These are phyloP conservation scores for Xylariaceae sp. DNA, from an alignment of 2,329 filamentous ascomycete species.

Conservation along the genomic window DNA sequence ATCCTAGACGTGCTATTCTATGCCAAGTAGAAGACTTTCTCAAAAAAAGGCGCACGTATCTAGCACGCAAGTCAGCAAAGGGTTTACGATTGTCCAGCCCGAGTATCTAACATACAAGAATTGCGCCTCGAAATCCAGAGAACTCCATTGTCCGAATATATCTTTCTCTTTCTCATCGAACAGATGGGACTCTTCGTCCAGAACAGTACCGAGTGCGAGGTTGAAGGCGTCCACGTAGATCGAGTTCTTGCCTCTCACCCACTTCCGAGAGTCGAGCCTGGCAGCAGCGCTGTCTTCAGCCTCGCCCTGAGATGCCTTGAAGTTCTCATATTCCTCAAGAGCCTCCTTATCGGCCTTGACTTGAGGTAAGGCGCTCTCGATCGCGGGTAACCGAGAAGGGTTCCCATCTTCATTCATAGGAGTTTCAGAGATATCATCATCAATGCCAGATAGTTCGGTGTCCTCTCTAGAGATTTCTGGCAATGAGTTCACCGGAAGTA, in stretches of 20 bases:
- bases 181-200: slow-evolving; percentile 82
- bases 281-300: slow-evolving; percentile 45
- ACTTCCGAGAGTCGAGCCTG: slow-evolving; percentile 48
- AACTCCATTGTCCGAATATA: slow-evolving; percentile 73
- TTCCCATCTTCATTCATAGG: slow-evolving; percentile 27
- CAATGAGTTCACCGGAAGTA: slow-evolving; percentile 12
- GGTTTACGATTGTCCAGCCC: not conserved
- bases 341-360: slow-evolving; percentile 65
- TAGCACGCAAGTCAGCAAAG: slow-evolving; percentile 31
- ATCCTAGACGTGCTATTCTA: slow-evolving; percentile 70
- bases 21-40: slow-evolving; percentile 92
- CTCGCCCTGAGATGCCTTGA: slow-evolving; percentile 52
- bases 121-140: slow-evolving; percentile 76
- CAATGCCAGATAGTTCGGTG: slow-evolving; percentile 29
- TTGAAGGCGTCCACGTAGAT: slow-evolving; percentile 99
- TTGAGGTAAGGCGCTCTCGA: slow-evolving; percentile 67
- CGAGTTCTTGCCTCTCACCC: slow-evolving; percentile 75
- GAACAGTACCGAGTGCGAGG: slow-evolving; percentile 80
- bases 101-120: slow-evolving; percentile 63
- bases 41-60: slow-evolving; percentile 88
- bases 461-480: slow-evolving; percentile 9
- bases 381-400: slow-evolving; percentile 48
- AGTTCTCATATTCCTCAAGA: slow-evolving; percentile 74
- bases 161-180: slow-evolving; percentile 76
- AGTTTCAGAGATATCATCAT: slow-evolving; percentile 21